Conservation (phyloP, 331 rosid species). For the Quercus lobata region DNA sequence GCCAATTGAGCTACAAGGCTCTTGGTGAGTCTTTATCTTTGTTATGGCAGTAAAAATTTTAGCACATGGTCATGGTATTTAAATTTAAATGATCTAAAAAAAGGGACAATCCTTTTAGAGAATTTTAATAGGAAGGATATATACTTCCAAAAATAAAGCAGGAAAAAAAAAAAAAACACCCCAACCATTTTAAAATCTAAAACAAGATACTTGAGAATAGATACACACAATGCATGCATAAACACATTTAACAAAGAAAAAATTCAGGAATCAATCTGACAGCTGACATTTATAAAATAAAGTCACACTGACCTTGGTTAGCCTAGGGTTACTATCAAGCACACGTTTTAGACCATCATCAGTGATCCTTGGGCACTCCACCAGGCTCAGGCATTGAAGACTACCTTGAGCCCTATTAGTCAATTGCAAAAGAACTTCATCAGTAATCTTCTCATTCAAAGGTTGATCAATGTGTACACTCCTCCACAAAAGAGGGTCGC, state of each 20-base stretch:
- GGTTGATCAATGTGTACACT: constrained; percentile 70
- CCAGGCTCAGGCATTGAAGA: constrained; percentile 76
- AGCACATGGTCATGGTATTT: background rate
- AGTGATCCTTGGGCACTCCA: constrained; percentile 78
- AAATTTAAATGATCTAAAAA: background rate
- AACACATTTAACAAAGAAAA: background rate
- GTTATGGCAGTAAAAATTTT: background rate
- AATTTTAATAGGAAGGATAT: background rate
- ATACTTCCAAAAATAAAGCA: background rate
- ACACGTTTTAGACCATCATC: constrained; percentile 79
- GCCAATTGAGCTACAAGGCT: too few species aligned
- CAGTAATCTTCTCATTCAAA: constrained; percentile 77
- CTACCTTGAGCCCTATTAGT: constrained; percentile 64
- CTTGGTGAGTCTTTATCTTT: too few species aligned
- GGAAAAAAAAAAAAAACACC: background rate
- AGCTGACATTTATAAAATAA: background rate
- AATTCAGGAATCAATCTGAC: background rate
- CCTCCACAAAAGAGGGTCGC: constrained; percentile 77
- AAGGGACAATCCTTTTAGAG: background rate
- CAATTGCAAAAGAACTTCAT: constrained; percentile 70
- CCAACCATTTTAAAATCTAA: background rate
- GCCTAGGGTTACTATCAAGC: constrained; percentile 68
- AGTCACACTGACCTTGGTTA: constrained; percentile 58
- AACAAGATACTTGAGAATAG: too few species aligned
- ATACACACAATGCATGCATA: background rate